phyloP scores from a whole-genome alignment of 768 basidiomycete species.

The Pleurotus citrinopileatus region DNA sequence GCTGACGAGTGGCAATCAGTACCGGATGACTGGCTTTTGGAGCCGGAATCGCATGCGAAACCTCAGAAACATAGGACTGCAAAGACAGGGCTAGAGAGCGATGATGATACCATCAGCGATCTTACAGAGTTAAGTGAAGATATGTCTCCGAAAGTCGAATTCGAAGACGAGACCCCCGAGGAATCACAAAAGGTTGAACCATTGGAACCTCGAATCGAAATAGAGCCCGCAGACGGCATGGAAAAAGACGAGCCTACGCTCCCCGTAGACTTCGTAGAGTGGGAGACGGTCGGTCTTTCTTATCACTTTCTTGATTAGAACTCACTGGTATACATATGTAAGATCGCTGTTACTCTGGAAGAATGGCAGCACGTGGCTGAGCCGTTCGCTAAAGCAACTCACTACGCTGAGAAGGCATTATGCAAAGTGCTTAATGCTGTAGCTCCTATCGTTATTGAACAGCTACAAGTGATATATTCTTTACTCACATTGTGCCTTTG shows the following conservation, averaged over 20 bases:
- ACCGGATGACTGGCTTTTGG: slow-evolving; percentile 68
- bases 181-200: neutral
- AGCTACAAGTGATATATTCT: slow-evolving; percentile 57
- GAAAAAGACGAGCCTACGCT: slow-evolving; percentile 20
- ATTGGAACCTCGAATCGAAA: neutral
- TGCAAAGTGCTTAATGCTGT: slow-evolving; percentile 67
- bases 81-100: slow-evolving; percentile 62
- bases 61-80: slow-evolving; percentile 4
- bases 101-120: slow-evolving; percentile 64
- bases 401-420: slow-evolving; percentile 80
- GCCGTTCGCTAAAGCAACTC: slow-evolving; percentile 70
- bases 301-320: neutral
- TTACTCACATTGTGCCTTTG: slow-evolving; percentile 6
- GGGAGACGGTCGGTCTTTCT: slow-evolving; percentile 74
- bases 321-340: neutral
- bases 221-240: neutral
- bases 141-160: slow-evolving; percentile 12
- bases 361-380: slow-evolving; percentile 86
- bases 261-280: slow-evolving; percentile 70
- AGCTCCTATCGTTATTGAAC: slow-evolving; percentile 67
- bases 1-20: slow-evolving; percentile 76
- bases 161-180: slow-evolving; percentile 5
- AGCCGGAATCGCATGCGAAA: neutral
- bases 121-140: slow-evolving; percentile 72
- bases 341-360: slow-evolving; percentile 80